Conservation (phyloP, 176 grass and related monocot genomes). For the Aegilops umbellulata region DNA sequence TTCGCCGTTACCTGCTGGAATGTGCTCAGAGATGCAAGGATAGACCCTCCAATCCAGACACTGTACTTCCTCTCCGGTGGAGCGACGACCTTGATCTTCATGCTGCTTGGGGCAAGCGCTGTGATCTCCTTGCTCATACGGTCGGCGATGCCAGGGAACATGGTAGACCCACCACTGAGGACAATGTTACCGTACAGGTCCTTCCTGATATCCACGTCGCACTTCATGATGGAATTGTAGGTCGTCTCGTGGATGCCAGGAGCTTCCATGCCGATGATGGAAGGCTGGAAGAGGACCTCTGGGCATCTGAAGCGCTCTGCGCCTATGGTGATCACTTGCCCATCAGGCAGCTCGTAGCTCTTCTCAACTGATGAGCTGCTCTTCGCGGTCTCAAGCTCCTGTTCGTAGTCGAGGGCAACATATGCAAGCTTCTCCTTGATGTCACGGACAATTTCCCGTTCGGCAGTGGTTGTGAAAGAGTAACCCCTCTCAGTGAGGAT, state of each 20-base stretch:
- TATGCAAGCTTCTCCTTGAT: slow-evolving; percentile 95
- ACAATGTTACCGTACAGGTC: slow-evolving; percentile 87
- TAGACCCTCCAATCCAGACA: slow-evolving; percentile 87
- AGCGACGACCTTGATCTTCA: slow-evolving; percentile 90
- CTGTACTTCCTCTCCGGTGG: slow-evolving; percentile 89
- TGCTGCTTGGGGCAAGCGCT: slow-evolving; percentile 77
- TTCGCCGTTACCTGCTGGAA: slow-evolving; percentile 71
- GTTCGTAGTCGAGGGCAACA: slow-evolving; percentile 72
- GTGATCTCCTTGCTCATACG: slow-evolving; percentile 92
- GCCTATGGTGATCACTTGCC: slow-evolving; percentile 80
- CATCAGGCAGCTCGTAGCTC: slow-evolving; percentile 83
- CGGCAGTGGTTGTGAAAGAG: slow-evolving; percentile 83
- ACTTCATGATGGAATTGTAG: slow-evolving; percentile 91
- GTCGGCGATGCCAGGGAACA: slow-evolving; percentile 82
- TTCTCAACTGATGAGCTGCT: slow-evolving; percentile 73
- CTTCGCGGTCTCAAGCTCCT: slow-evolving; percentile 78
- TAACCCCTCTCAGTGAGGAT: slow-evolving; percentile 88
- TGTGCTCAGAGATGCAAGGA: slow-evolving; percentile 84
- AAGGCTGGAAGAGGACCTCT: slow-evolving; percentile 91
- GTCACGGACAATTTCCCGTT: slow-evolving; percentile 94
- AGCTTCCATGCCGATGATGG: slow-evolving; percentile 80
- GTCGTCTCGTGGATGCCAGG: slow-evolving; percentile 82
- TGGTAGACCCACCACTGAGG: slow-evolving; percentile 85
- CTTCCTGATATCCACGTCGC: slow-evolving; percentile 83
- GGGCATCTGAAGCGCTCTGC: slow-evolving; percentile 92